Evolutionary conservation across 1,284 basidiomycete genomes (phyloP).

Genomic region (Puccinia brachypodii): DNA sequence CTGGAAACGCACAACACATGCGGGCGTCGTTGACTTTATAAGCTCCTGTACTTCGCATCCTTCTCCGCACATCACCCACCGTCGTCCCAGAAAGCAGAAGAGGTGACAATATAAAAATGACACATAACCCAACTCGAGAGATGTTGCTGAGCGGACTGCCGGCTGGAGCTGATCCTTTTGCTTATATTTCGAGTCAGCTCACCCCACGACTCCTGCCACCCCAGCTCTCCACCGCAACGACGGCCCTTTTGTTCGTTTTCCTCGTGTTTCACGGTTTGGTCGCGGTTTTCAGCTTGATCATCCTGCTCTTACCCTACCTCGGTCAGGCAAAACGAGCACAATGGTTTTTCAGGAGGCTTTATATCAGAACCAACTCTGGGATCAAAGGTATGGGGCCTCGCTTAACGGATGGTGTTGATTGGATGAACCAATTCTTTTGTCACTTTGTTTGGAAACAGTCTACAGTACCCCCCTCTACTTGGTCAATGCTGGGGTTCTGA

Average conservation of each 20-base stretch:
- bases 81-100: too few relatives aligned
- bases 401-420: neutral
- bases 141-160: too few relatives aligned
- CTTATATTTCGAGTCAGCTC: too few relatives aligned
- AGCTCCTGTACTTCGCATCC: too few relatives aligned
- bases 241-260: neutral
- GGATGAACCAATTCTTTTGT: neutral
- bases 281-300: slow-evolving; percentile 3
- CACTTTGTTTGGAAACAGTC: neutral
- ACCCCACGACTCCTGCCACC: too few relatives aligned
- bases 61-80: too few relatives aligned
- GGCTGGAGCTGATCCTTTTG: too few relatives aligned
- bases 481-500: neutral
- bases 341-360: neutral
- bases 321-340: neutral
- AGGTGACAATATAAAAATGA: too few relatives aligned
- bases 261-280: neutral
- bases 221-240: too few relatives aligned
- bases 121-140: too few relatives aligned
- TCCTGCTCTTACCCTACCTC: neutral
- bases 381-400: neutral
- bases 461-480: slow-evolving; percentile 10
- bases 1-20: too few relatives aligned
- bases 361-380: neutral
- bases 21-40: too few relatives aligned